Percentiles rank a stretch among this genome's conserved stretches.
Conservation (phyloP, 148 eudicot genomes). For the Cornus suecica region DNA sequence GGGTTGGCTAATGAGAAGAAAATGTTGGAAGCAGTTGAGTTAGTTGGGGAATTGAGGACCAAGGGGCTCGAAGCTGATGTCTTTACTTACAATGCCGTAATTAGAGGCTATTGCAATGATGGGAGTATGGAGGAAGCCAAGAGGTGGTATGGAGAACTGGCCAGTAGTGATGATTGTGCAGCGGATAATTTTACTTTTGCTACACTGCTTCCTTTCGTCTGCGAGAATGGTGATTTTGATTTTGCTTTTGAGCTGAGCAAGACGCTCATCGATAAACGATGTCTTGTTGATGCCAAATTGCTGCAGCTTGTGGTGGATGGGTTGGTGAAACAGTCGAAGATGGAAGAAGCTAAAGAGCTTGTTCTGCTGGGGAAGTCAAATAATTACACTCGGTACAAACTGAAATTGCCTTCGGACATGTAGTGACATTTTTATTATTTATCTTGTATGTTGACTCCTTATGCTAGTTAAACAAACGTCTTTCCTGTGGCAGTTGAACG, state of each 20-base stretch:
- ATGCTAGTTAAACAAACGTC: neutral
- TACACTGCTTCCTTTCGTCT: conserved; percentile 33
- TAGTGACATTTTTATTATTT: neutral
- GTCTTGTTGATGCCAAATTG: conserved; percentile 22
- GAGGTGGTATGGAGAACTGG: conserved; percentile 44
- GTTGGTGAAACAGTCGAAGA: conserved; percentile 39
- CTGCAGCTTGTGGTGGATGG: conserved; percentile 58
- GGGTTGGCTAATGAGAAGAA: conserved; percentile 40
- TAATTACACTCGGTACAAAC: conserved; percentile 24
- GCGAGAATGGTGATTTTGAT: conserved; percentile 39
- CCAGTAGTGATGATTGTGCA: conserved; percentile 15
- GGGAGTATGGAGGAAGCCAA: conserved; percentile 44
- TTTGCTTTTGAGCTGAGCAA: conserved; percentile 48
- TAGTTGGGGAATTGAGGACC: conserved; percentile 26
- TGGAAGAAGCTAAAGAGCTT: conserved; percentile 43
- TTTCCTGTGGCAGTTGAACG: neutral
- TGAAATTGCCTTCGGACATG: conserved; percentile 25
- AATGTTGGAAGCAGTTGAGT: conserved; percentile 34
- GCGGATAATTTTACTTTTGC: conserved; percentile 30
- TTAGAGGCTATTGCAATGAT: conserved; percentile 30
- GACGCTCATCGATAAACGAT: conserved; percentile 15
- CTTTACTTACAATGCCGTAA: conserved; percentile 36
- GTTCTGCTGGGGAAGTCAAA: conserved; percentile 29
- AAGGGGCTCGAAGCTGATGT: conserved; percentile 30
- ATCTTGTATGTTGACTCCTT: neutral